Conservation (phyloP, 129 eudicot species). For the Centella asiatica region DNA sequence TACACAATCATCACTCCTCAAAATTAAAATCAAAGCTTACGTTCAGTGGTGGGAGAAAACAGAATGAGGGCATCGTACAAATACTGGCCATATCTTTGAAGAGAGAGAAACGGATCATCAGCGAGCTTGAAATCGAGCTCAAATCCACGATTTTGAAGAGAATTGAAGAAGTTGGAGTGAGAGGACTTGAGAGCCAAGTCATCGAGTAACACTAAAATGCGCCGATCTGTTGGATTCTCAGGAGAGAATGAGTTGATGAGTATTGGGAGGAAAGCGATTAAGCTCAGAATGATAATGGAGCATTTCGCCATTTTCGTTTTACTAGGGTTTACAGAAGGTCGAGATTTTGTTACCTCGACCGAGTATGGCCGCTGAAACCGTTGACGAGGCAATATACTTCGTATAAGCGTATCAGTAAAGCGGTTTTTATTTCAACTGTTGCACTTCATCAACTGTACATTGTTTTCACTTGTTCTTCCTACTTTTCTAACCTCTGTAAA, state of each 20-base stretch:
- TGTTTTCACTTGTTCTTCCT: too few relatives aligned
- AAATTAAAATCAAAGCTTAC: conserved; percentile 26
- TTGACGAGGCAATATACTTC: too few relatives aligned
- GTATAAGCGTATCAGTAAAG: too few relatives aligned
- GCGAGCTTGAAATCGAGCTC: conserved; percentile 76
- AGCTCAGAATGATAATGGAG: conserved; percentile 20
- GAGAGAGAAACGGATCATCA: conserved; percentile 61
- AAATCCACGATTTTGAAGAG: conserved; percentile 66
- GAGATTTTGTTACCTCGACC: conserved; percentile 6
- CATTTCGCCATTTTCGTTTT: conserved; percentile 38
- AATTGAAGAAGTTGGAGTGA: conserved; percentile 71
- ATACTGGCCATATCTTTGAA: conserved; percentile 77
- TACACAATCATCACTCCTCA: not conserved
- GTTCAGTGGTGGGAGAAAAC: conserved; percentile 54
- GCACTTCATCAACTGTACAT: too few relatives aligned
- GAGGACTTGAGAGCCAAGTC: conserved; percentile 70
- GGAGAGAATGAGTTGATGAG: conserved; percentile 51
- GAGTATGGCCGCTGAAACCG: too few relatives aligned
- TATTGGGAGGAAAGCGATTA: conserved; percentile 30
- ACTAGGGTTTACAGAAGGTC: conserved; percentile 31
- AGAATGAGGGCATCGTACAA: conserved; percentile 71
- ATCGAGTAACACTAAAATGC: conserved; percentile 67
- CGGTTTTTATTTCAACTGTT: too few relatives aligned
- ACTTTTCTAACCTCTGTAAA: too few relatives aligned
- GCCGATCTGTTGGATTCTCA: conserved; percentile 70